Conservation (phyloP, 2,329 filamentous ascomycete species). For the Lachnellula willkommii region DNA sequence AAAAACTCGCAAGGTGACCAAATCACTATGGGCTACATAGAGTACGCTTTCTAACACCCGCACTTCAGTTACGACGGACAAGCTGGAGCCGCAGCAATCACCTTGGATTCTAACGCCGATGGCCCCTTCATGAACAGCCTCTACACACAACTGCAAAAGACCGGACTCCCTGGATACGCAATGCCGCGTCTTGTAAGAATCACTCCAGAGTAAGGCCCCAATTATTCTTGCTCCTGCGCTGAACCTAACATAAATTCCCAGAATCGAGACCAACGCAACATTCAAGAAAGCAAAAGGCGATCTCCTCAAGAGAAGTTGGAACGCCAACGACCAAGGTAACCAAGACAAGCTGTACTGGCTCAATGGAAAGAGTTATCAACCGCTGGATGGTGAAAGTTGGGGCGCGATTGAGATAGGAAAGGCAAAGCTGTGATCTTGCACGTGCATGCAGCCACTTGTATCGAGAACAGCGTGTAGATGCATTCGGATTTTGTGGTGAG, state of each 20-base stretch:
- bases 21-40: neutral
- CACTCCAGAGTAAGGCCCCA: slow-evolving; percentile 36
- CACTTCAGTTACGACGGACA: slow-evolving; percentile 42
- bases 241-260: slow-evolving; percentile 7
- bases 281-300: slow-evolving; percentile 46
- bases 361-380: slow-evolving; percentile 36
- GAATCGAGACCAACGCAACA: slow-evolving; percentile 41
- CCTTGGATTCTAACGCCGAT: slow-evolving; percentile 34
- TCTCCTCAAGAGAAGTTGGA: slow-evolving; percentile 39
- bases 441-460: neutral
- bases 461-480: neutral
- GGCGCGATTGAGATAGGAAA: slow-evolving; percentile 36
- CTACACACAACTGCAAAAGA: slow-evolving; percentile 35
- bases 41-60: neutral
- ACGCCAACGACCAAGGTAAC: slow-evolving; percentile 28
- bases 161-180: slow-evolving; percentile 42
- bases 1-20: slow-evolving; percentile 36
- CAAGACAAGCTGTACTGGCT: slow-evolving; percentile 41
- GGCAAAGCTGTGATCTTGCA: slow-evolving; percentile 33
- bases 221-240: neutral
- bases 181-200: slow-evolving; percentile 43
- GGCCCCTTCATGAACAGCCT: slow-evolving; percentile 35
- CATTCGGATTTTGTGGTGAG: neutral
- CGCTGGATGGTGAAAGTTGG: slow-evolving; percentile 36
- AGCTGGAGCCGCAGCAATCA: slow-evolving; percentile 42